Conservation (phyloP, 2,329 filamentous ascomycete genomes). For the Verticillium longisporum region DNA sequence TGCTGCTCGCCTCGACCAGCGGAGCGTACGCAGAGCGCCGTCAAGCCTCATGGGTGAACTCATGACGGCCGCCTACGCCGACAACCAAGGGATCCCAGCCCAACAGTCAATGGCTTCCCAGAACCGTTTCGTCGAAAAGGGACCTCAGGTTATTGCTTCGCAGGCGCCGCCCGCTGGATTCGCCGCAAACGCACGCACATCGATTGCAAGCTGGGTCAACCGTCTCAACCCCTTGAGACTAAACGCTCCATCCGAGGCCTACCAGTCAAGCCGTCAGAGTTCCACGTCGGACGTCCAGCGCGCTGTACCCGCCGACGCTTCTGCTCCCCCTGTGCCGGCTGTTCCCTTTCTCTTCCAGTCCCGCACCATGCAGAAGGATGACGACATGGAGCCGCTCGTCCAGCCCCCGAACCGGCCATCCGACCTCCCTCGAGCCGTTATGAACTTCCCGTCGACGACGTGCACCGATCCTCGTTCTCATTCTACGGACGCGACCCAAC, state of each 20-base stretch:
- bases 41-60: conserved; percentile 15
- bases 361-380: neutral
- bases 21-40: conserved; percentile 1
- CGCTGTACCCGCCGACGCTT: neutral
- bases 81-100: conserved; percentile 4
- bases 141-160: neutral
- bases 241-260: conserved; percentile 7
- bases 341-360: conserved; percentile 5
- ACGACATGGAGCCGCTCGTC: neutral
- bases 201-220: conserved; percentile 17
- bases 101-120: conserved; percentile 5
- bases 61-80: conserved; percentile 13
- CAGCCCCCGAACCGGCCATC: neutral
- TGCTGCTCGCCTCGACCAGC: neutral
- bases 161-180: neutral
- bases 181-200: conserved; percentile 1
- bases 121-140: conserved; percentile 13
- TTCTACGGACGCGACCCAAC: conserved; percentile 1
- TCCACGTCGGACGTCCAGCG: neutral
- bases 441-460: neutral
- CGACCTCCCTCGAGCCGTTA: neutral
- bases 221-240: conserved; percentile 17
- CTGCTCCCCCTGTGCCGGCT: conserved; percentile 5
- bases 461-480: conserved; percentile 6
- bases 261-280: neutral